Percentiles rank a stretch among this genome's conserved stretches.
Evolutionary conservation across 441 rosid genomes (phyloP).

Genomic region (Lepidium campestre): DNA sequence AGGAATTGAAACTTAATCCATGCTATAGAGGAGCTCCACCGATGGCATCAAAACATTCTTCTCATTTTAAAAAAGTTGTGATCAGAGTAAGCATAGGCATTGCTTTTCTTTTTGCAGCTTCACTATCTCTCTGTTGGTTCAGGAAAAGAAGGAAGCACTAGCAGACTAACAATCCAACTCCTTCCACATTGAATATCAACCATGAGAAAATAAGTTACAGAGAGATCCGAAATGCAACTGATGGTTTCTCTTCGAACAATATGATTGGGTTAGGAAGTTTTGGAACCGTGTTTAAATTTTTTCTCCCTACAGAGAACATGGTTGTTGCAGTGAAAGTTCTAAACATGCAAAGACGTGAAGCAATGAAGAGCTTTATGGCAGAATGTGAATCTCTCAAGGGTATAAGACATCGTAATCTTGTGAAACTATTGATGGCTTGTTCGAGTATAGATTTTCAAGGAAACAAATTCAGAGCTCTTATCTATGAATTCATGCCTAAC

Average conservation of each 20-base stretch:
- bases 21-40: background rate
- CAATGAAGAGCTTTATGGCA: slow-evolving; percentile 18
- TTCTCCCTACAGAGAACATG: background rate
- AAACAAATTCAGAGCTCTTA: slow-evolving; percentile 18
- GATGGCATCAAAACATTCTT: background rate
- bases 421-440: slow-evolving; percentile 8
- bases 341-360: background rate
- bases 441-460: slow-evolving; percentile 18
- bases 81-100: background rate
- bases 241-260: slow-evolving; percentile 8
- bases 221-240: background rate
- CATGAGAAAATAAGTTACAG: background rate
- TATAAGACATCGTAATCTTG: slow-evolving; percentile 24
- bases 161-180: background rate
- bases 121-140: background rate
- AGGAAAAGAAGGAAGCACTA: background rate
- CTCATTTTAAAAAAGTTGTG: background rate
- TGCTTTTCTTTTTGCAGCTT: background rate
- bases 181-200: background rate
- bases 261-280: slow-evolving; percentile 20
- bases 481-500: slow-evolving; percentile 22
- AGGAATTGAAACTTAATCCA: background rate
- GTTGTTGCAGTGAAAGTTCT: slow-evolving; percentile 13
- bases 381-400: slow-evolving; percentile 18
- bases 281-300: slow-evolving; percentile 9